Evolutionary conservation across 257 asterid genomes (phyloP), one percentile per base, ranked within the genome.

Genomic region (Gentiana macrophylla): DNA sequence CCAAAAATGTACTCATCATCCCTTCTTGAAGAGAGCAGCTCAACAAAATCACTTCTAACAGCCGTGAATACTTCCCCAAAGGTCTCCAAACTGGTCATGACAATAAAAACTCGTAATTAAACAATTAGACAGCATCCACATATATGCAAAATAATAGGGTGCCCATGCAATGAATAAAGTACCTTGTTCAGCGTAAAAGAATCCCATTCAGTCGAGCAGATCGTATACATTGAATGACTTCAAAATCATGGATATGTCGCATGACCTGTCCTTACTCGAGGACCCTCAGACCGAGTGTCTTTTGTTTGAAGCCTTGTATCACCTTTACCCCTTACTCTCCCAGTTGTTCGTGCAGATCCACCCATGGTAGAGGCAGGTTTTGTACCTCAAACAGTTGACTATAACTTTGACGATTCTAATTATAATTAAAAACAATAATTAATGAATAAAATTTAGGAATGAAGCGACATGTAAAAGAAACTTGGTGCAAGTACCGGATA

Each of bases 151-250:
- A 24, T 24, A 24, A 24, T 24, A 89, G 47, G 73, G 9, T 41
- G 52, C 46, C 38, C 32, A 47, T 37, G 24, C 52, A 41, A 10
- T 45, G 37, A 6, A 55, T 15, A 67, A 68, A 75, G 70, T 64
- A 91, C 98, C 98, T 91, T 52, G 97, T 91, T 59, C 95, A 89
- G 3, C 93, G 80, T 68, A 87, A 91, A 37, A 91, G 82, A 66
- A 91, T 71, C 46, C 98, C 98, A 70, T 91, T 85, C 37, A 87
- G 68, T 71, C 97, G 79, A 59, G 84, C 83, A 76, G 83, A 87
- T 53, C 86, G 81, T 4, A 83, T 4, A 83, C 81, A 64, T 68
- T 67, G 63, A 91, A 84, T 50, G 70, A 75, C 69, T 74, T 90
- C 57, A 75, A 65, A 54, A 73, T 64, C 46, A 84, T 91, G n/a